Evolutionary conservation across 2,329 filamentous ascomycete genomes (phyloP).

Genomic region (Cephalotrichum gorgonifer): DNA sequence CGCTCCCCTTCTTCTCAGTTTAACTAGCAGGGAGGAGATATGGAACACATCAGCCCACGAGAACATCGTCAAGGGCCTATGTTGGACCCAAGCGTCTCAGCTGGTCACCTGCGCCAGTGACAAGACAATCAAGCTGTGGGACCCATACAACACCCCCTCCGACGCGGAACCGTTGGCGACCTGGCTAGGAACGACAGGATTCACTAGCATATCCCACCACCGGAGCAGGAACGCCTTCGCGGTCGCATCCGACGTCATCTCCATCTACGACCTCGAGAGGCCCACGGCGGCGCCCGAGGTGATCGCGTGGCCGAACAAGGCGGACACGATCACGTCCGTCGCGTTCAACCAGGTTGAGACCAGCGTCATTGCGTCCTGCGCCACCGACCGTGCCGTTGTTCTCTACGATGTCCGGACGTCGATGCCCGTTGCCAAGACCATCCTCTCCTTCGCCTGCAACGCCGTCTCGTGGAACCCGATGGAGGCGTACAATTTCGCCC

Average conservation of each 20-base stretch:
- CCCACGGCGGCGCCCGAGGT: slow-evolving; percentile 74
- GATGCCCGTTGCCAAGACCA: slow-evolving; percentile 69
- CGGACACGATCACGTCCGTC: slow-evolving; percentile 82
- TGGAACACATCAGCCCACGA: slow-evolving; percentile 80
- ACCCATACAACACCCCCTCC: slow-evolving; percentile 67
- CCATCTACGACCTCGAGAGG: slow-evolving; percentile 78
- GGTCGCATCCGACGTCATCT: slow-evolving; percentile 64
- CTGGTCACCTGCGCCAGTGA: slow-evolving; percentile 82
- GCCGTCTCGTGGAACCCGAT: slow-evolving; percentile 88
- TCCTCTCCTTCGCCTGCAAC: slow-evolving; percentile 76
- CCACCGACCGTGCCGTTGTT: slow-evolving; percentile 75
- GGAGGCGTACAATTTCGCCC: slow-evolving; percentile 91
- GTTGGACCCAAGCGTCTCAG: slow-evolving; percentile 79
- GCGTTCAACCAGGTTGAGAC: slow-evolving; percentile 93
- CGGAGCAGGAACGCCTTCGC: slow-evolving; percentile 71
- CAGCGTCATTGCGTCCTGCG: slow-evolving; percentile 75
- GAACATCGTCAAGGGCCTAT: slow-evolving; percentile 84
- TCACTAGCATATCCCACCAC: slow-evolving; percentile 78
- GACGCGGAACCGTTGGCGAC: slow-evolving; percentile 67
- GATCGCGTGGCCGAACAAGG: slow-evolving; percentile 75
- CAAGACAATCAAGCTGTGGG: slow-evolving; percentile 79
- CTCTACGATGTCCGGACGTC: slow-evolving; percentile 88
- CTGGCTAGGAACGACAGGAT: slow-evolving; percentile 74
- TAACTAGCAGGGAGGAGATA: slow-evolving; percentile 60
- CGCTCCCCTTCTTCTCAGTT: slow-evolving; percentile 6